Evolutionary conservation across 1,284 basidiomycete genomes (phyloP), one percentile per base, ranked within the genome.

Genomic region (Ganoderma leucocontextum): DNA sequence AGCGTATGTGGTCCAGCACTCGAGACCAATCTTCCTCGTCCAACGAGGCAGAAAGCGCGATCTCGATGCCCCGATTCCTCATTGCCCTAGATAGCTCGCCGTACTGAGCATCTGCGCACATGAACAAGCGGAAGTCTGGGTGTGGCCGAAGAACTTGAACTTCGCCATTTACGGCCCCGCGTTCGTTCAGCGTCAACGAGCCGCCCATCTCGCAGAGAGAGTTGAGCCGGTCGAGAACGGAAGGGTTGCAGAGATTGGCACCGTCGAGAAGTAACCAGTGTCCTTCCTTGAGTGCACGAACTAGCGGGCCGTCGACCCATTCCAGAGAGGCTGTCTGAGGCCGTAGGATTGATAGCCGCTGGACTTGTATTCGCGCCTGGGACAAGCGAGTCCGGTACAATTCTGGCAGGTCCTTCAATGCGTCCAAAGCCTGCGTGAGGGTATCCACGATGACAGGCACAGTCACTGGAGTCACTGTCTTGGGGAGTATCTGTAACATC

Each of bases 11-110:
- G 63, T 87, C 83, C n/a, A 80, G 78, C 15, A 91, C 66, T 33
- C 87, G 82, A 38, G 64, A 63, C 9, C 59, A 41, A 70, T 92
- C 91, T 70, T 90, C 86, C 10, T 79, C 72, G 25, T 77, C 77
- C 63, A 79, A 76, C 44, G 69, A 64, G 13, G 76, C 65, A 17
- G 84, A 69, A 42, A 94, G 75, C 35, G 86, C 87, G 44, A 99
- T 87, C 80, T 99, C 98, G 53, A 99, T 86, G 42, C 97, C 98
- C 73, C 98, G 91, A 79, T 99, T 99, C 52, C 98, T 91, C 98
- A 99, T 99, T 1, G 98, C 98, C 47, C 98, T 87, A 8, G 97
- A 99, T 12, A 99, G 84, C 81, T 99, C 98, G 60, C 98, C 98
- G 73, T 93, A 87, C 69, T 91, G 89, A 25, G 96, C 93, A 77